phyloP scores from a whole-genome alignment of 2,329 filamentous ascomycete species.

The Trichoderma sp. region DNA sequence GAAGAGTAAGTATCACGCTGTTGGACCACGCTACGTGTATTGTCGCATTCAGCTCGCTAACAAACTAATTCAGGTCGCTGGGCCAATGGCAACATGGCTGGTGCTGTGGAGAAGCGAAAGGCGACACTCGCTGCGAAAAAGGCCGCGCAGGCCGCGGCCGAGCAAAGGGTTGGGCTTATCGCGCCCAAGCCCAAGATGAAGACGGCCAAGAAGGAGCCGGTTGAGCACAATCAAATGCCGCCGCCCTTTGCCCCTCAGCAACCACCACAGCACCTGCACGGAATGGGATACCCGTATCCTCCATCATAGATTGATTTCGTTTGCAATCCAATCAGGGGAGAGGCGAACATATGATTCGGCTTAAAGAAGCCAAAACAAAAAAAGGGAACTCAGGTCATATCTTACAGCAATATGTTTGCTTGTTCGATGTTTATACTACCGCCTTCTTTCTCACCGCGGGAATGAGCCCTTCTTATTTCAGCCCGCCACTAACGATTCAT shows the following conservation, averaged over 20 bases:
- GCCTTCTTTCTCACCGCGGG: neutral
- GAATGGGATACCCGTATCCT: constrained; percentile 38
- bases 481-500: constrained; percentile 10
- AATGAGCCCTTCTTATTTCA: neutral
- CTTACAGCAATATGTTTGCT: constrained; percentile 8
- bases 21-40: neutral
- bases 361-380: neutral
- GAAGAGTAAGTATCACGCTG: constrained; percentile 55
- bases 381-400: neutral
- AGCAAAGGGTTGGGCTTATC: constrained; percentile 43
- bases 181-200: constrained; percentile 47
- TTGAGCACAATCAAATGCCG: constrained; percentile 34
- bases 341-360: neutral
- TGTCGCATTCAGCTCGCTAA: constrained; percentile 34
- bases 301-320: constrained; percentile 21
- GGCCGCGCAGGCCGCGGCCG: constrained; percentile 50
- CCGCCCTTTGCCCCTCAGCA: constrained; percentile 29
- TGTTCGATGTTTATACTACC: neutral
- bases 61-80: constrained; percentile 53
- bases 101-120: constrained; percentile 63
- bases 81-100: constrained; percentile 63
- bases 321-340: neutral
- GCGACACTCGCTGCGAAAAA: constrained; percentile 64
- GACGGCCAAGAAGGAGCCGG: constrained; percentile 41
- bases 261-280: constrained; percentile 38